These are phyloP conservation scores for Glonium stellatum DNA, from an alignment of 495 filamentous ascomycete species.

Conservation along the genomic window DNA sequence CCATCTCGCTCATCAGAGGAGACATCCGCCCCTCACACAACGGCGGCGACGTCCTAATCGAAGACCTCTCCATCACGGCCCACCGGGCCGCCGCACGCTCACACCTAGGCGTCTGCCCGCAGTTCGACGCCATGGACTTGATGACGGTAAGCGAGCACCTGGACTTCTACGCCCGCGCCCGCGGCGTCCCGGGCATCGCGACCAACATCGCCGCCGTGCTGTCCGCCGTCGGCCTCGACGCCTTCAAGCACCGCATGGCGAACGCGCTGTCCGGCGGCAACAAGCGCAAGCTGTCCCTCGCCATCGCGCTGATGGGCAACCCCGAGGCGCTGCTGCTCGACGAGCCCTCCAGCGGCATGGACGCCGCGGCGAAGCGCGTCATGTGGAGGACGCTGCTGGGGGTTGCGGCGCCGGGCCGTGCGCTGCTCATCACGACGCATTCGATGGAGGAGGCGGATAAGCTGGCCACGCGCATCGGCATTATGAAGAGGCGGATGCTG, in stretches of 20 bases:
- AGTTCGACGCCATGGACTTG: too few species aligned
- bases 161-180: too few species aligned
- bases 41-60: too few species aligned
- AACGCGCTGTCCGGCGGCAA: constrained; percentile 64
- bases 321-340: constrained; percentile 66
- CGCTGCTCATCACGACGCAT: constrained; percentile 49
- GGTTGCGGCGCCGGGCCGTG: constrained; percentile 19
- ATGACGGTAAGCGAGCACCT: too few species aligned
- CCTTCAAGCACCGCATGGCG: constrained; percentile 56
- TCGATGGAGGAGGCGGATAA: constrained; percentile 76
- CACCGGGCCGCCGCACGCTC: too few species aligned
- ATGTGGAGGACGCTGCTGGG: constrained; percentile 30
- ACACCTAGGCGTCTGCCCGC: too few species aligned
- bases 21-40: too few species aligned
- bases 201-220: too few species aligned
- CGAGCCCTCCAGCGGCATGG: constrained; percentile 28
- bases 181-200: too few species aligned
- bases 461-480: constrained; percentile 61
- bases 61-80: too few species aligned
- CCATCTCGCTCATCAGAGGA: too few species aligned
- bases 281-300: constrained; percentile 64
- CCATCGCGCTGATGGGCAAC: constrained; percentile 73
- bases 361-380: constrained; percentile 26
- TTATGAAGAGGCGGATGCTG: constrained; percentile 63
- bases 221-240: constrained; percentile 40